Evolutionary conservation across 169 alveolate species (phyloP), one percentile per base, ranked within the genome.

Genomic region (Plasmodium relictum): DNA sequence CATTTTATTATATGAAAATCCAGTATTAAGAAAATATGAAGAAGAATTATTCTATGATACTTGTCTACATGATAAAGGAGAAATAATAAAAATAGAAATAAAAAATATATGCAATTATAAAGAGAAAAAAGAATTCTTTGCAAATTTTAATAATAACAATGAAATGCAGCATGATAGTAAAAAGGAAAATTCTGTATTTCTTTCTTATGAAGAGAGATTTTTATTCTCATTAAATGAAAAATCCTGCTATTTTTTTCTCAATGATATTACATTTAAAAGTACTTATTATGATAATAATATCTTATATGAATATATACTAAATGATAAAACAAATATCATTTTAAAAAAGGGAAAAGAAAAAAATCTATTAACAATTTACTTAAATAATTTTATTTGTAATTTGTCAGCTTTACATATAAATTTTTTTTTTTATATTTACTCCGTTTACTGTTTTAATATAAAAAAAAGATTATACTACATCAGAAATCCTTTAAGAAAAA

Each of bases 71-170:
- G 66, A 8, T 66, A 39, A 31, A 2, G 89, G 65, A 65, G 89
- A 69, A 52, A 42, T 65, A 48, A 54, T 78, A 16, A 78, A 78
- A 78, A 26, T 78, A 41, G 78, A 78, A 65, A 41, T 78, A 16
- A 18, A 65, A n/a, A 59, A 78, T 20, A 56, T 78, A 58, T 26
- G 8, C 2, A 78, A 78, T 62, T 3, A 48, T 63, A 58, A 65
- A 48, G 41, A 0, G 0, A 42, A 54, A n/a, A 22, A 37, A 22
- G 68, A 4, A 14, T 10, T 6, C 9, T n/a, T 24, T 9, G 58
- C 22, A n/a, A 22, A 16, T 12, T 14, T 10, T 14, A 2, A 18
- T 0, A 16, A 59, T 18, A 14, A 42, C 14, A 0, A 39, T 22
- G 16, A 0, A 12, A 7, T 6, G 6, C n/a, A 24, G 24, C 7